Conservation (phyloP, 495 filamentous ascomycete genomes). For the Talaromyces trachyspermus region DNA sequence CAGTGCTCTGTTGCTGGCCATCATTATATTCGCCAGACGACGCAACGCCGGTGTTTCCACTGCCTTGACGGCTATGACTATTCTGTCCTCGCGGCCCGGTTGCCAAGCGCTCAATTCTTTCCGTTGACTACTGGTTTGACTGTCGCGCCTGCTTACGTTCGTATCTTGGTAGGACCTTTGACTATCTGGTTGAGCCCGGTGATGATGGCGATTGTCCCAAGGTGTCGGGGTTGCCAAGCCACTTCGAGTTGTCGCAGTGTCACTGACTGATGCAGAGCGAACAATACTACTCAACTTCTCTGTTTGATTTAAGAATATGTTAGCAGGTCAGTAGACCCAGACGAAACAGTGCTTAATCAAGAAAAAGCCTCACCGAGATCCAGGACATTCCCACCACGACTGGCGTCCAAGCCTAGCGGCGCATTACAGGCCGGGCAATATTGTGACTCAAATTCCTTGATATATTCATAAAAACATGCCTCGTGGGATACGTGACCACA, state of each 20-base stretch:
- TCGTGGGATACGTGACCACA: slow-evolving; percentile 95
- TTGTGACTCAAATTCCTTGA: slow-evolving; percentile 90
- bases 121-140: slow-evolving; percentile 45
- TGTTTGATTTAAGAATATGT: slow-evolving; percentile 25
- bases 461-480: slow-evolving; percentile 98
- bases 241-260: slow-evolving; percentile 44
- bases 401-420: slow-evolving; percentile 87
- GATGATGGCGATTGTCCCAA: slow-evolving; percentile 51
- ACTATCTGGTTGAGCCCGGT: slow-evolving; percentile 33
- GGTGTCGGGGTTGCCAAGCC: slow-evolving; percentile 44
- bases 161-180: slow-evolving; percentile 31
- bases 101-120: slow-evolving; percentile 52
- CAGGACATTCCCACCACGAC: slow-evolving; percentile 86
- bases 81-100: slow-evolving; percentile 38
- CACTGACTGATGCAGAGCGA: slow-evolving; percentile 68
- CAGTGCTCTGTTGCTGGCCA: slow-evolving; percentile 36
- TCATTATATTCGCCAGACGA: slow-evolving; percentile 74
- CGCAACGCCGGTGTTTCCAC: slow-evolving; percentile 64
- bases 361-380: slow-evolving; percentile 71
- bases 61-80: slow-evolving; percentile 58
- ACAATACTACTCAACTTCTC: slow-evolving; percentile 96
- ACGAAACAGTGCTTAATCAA: slow-evolving; percentile 7
- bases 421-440: slow-evolving; percentile 94
- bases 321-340: neutral
- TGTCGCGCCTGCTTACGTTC: slow-evolving; percentile 43